Base-by-base conservation (phyloP, 805 yeast species). In the Sugiyamaella lignohabitans region DNA sequence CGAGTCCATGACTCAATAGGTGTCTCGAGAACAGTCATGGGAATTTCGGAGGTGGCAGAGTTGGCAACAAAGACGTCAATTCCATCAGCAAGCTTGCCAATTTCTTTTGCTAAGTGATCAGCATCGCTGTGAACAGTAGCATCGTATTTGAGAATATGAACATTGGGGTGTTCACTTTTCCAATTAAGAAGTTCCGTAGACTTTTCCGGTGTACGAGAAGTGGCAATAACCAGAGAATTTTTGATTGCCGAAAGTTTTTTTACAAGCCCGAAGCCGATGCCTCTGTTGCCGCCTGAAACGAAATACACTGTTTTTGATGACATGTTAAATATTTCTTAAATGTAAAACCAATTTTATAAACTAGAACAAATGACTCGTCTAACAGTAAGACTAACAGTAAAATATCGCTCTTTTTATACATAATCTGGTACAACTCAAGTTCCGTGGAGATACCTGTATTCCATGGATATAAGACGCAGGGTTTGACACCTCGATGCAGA, bases 231-330 rank as follows among this genome's bases (percentile, higher is more conserved):
- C 3, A 38, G 16, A 42, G 54, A 58, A n/a, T 51, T 40, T 21
- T 58, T 38, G 8, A 43, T 43, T 34, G 63, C 53, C 17, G 56
- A 46, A 16, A 65, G 46, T 23, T 49, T 52, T 38, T 61, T 57
- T 23, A 58, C 68, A 5, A 67, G 38, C 5, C 67, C 64, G 23
- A 59, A 59, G 2, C 71, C 71, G 36, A 67, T 53, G 17, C 71
- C 70, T 4, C 65, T 48, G 23, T 61, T 59, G 1, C 60, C 60
- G n/a, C 71, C 71, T 1, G 70, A 63, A 40, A 67, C 51, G 5
- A 63, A 40, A 43, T 59, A 59, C 3, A 53, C 64, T 47, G 17
- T 35, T 16, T 17, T 14, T 5, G 17, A 10, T 16, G 38, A 35
- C 38, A 35, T 35, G n/a, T n/a, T n/a, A n/a, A n/a, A n/a, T n/a